A percentile compares a stretch with the other conserved stretches of the same genome.
These are phyloP conservation scores for Alternaria ethzedia DNA, from an alignment of 2,329 filamentous ascomycete species.

Conservation along the genomic window DNA sequence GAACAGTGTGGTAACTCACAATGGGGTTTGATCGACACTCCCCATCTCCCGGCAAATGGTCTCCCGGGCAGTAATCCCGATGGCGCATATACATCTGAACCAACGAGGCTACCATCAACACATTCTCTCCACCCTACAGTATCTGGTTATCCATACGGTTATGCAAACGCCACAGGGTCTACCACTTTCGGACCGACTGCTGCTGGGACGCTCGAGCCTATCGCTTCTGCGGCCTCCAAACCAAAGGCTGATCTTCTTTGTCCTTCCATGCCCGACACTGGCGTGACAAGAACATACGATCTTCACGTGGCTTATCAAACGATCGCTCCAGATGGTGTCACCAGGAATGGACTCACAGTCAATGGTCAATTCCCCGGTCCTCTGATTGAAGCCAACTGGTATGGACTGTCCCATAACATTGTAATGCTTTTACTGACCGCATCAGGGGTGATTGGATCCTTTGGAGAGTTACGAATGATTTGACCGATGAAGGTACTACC, in stretches of 20 bases:
- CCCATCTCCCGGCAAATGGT: constrained; percentile 29
- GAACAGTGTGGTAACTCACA: constrained; percentile 37
- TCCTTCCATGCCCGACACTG: constrained; percentile 41
- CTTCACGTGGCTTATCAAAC: constrained; percentile 36
- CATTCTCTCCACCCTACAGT: constrained; percentile 13
- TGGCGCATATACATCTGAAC: background rate
- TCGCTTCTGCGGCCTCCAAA: constrained; percentile 3
- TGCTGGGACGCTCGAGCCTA: background rate
- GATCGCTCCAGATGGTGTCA: constrained; percentile 39
- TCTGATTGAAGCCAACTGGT: constrained; percentile 41
- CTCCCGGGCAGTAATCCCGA: constrained; percentile 19
- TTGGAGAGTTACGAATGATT: constrained; percentile 37
- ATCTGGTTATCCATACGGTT: constrained; percentile 7
- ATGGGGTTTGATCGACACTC: constrained; percentile 38
- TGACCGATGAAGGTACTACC: constrained; percentile 43
- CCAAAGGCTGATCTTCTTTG: constrained; percentile 19
- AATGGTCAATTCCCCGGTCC: constrained; percentile 45
- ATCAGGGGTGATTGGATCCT: constrained; percentile 39
- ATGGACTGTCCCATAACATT: background rate
- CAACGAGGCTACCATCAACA: background rate
- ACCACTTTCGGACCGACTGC: constrained; percentile 1
- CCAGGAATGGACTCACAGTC: constrained; percentile 33
- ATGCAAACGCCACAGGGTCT: constrained; percentile 12
- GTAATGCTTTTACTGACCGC: background rate
- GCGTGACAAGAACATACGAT: constrained; percentile 40